These are phyloP conservation scores for Maudiozyma humilis DNA, from an alignment of 1,139 yeast genomes.

Conservation along the genomic window DNA sequence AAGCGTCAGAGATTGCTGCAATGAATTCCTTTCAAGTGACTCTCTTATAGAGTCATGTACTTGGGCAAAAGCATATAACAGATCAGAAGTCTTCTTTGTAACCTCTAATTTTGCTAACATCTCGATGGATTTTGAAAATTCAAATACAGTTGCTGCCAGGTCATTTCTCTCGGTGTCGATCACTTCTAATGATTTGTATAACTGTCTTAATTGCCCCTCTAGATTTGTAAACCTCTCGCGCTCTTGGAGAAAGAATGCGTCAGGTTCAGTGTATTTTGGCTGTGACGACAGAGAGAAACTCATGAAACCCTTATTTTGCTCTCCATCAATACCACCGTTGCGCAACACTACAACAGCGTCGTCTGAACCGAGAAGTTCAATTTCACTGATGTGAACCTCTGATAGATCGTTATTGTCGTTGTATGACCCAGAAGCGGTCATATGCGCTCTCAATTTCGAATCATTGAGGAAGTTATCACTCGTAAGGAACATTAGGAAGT, in stretches of 20 bases:
- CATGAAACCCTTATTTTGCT: constrained; percentile 25
- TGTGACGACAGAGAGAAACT: constrained; percentile 32
- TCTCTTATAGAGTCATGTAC: constrained; percentile 67
- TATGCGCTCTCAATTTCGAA: constrained; percentile 53
- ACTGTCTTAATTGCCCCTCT: constrained; percentile 63
- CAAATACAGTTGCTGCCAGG: constrained; percentile 57
- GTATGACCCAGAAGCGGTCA: constrained; percentile 47
- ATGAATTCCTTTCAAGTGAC: constrained; percentile 65
- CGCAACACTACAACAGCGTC: constrained; percentile 27
- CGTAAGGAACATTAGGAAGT: constrained; percentile 69
- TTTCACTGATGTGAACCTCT: constrained; percentile 33
- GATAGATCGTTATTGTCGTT: constrained; percentile 38
- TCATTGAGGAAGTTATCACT: constrained; percentile 62
- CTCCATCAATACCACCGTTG: constrained; percentile 30
- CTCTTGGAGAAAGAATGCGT: constrained; percentile 65
- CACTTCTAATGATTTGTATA: constrained; percentile 64
- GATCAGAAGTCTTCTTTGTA: constrained; percentile 54
- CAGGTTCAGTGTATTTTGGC: constrained; percentile 64
- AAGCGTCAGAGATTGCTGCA: constrained; percentile 79
- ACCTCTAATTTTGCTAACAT: constrained; percentile 70
- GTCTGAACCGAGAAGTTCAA: constrained; percentile 27
- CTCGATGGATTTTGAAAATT: constrained; percentile 45
- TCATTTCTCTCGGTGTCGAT: constrained; percentile 73
- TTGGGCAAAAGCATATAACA: constrained; percentile 59
- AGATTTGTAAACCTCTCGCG: constrained; percentile 61